These are phyloP conservation scores for Phyllosticta citribraziliensis DNA, from an alignment of 2,329 filamentous ascomycete genomes.

Conservation along the genomic window DNA sequence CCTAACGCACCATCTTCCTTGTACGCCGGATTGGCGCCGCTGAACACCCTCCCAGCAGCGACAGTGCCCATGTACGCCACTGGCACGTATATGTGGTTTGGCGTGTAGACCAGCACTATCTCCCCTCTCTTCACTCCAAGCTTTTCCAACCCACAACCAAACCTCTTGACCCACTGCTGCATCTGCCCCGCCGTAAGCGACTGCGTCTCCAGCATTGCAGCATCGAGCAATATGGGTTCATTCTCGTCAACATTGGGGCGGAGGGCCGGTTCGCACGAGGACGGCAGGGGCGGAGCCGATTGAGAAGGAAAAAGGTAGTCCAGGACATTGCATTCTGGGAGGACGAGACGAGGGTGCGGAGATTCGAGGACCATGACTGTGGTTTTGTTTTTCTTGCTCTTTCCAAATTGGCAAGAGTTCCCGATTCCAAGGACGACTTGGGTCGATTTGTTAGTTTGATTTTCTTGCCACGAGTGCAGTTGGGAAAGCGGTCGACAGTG, in stretches of 20 bases:
- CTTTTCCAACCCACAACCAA: slow-evolving; percentile 57
- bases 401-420: not conserved
- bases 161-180: slow-evolving; percentile 59
- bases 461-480: no score
- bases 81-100: slow-evolving; percentile 67
- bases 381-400: not conserved
- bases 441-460: not conserved
- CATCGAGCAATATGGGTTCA: slow-evolving; percentile 50
- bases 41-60: slow-evolving; percentile 71
- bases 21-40: slow-evolving; percentile 62
- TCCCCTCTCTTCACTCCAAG: slow-evolving; percentile 58
- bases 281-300: not conserved
- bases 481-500: not conserved
- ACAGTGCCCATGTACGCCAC: slow-evolving; percentile 60
- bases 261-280: not conserved
- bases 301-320: slow-evolving; percentile 21
- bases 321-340: slow-evolving; percentile 48
- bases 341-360: slow-evolving; percentile 51
- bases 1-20: slow-evolving; percentile 30
- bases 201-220: slow-evolving; percentile 54
- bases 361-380: slow-evolving; percentile 60
- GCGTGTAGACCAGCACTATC: slow-evolving; percentile 62
- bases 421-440: not conserved
- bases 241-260: slow-evolving; percentile 19
- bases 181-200: slow-evolving; percentile 54